Percentiles rank a stretch among this genome's conserved stretches.
phyloP scores from a whole-genome alignment of 495 filamentous ascomycete species.

The Xylaria longipes region DNA sequence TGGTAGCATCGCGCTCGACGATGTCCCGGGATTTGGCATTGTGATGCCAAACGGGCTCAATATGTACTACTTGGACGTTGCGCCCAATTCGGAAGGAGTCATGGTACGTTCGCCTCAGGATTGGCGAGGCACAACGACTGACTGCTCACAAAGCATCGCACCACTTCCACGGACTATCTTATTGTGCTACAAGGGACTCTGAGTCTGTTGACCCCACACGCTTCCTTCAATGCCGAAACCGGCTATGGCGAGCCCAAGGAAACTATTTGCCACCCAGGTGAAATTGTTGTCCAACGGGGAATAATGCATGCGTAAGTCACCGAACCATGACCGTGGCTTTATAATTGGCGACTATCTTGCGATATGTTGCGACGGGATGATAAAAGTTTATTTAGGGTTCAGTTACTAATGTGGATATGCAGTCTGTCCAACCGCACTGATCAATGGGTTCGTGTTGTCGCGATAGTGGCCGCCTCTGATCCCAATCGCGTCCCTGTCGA shows the following conservation, averaged over 20 bases:
- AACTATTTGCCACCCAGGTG: slow-evolving; percentile 32
- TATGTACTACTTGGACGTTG: slow-evolving; percentile 38
- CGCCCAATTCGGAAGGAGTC: slow-evolving; percentile 33
- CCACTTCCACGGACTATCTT: slow-evolving; percentile 39
- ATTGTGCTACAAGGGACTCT: slow-evolving; percentile 33
- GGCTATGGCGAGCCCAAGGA: slow-evolving; percentile 35
- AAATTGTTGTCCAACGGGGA: slow-evolving; percentile 38
- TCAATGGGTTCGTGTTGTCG: slow-evolving; percentile 35
- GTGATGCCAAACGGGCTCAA: slow-evolving; percentile 37
- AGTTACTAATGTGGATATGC: not conserved
- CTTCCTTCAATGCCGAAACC: slow-evolving; percentile 28
- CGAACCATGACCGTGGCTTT: not conserved
- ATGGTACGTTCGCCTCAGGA: slow-evolving; percentile 21
- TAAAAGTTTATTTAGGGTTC: not conserved
- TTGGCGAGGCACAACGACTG: slow-evolving; percentile 4
- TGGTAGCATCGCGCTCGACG: slow-evolving; percentile 25
- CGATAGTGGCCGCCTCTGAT: slow-evolving; percentile 28
- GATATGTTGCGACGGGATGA: not conserved
- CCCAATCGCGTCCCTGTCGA: slow-evolving; percentile 28
- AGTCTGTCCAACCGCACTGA: slow-evolving; percentile 36
- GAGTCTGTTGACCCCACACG: slow-evolving; percentile 33
- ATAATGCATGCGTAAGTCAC: slow-evolving; percentile 42
- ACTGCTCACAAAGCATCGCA: slow-evolving; percentile 30
- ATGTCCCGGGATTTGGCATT: slow-evolving; percentile 33
- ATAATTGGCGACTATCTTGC: not conserved